Conservation (phyloP, 2,329 filamentous ascomycete species). For the Capronia coronata region DNA sequence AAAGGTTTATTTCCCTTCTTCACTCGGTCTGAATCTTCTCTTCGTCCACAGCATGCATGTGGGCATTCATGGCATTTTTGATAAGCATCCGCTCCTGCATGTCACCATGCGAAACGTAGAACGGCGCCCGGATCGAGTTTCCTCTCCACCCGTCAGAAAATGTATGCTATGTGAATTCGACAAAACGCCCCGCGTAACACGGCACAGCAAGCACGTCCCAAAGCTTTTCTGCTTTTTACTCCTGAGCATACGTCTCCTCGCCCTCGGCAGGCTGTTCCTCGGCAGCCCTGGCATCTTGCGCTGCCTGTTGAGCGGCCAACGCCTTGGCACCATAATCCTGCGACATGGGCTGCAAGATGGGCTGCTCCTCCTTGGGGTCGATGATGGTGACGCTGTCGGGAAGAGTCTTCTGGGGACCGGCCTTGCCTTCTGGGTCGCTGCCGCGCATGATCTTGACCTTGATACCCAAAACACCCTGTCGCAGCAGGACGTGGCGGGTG, state of each 20-base stretch:
- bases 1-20: not conserved
- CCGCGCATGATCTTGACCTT: constrained; percentile 99
- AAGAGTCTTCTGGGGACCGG: constrained; percentile 91
- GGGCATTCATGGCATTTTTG: not conserved
- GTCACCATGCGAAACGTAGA: not conserved
- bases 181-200: not conserved
- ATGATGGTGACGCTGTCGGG: constrained; percentile 99
- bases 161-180: constrained; percentile 11
- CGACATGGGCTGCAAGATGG: constrained; percentile 87
- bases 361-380: constrained; percentile 99
- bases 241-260: constrained; percentile 41
- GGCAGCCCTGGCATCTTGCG: constrained; percentile 51
- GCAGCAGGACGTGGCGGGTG: constrained; percentile 97
- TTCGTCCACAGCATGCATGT: too few species aligned
- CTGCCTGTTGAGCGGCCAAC: constrained; percentile 53
- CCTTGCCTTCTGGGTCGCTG: constrained; percentile 98
- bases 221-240: constrained; percentile 36
- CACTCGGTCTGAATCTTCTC: not conserved
- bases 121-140: not conserved
- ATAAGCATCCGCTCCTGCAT: not conserved
- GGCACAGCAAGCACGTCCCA: constrained; percentile 3
- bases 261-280: constrained; percentile 43
- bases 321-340: constrained; percentile 99
- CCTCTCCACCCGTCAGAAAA: not conserved
- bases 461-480: constrained; percentile 99